Evolutionary conservation across 441 rosid genomes (phyloP), one percentile per base, ranked within the genome.

Genomic region (Melastoma candidum): DNA sequence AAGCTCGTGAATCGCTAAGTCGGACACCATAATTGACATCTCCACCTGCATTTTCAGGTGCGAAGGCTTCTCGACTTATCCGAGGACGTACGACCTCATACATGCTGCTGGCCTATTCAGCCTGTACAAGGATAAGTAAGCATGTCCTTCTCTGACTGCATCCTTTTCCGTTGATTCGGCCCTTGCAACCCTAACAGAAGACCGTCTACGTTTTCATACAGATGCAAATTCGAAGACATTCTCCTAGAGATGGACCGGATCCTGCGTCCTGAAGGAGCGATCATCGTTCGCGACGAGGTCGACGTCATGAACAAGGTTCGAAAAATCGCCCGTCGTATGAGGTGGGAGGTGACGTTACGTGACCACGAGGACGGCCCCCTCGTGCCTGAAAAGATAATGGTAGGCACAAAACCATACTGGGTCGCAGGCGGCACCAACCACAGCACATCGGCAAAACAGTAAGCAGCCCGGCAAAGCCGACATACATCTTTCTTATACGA

Each of bases 311-410:
- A 78, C 67, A 71, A 81, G 61, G 85, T 89, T 13, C 78, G 70
- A 57, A 86, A 70, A 58, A 82, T 93, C 0, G 71, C 77, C 0
- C 55, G 64, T 60, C 88, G 93, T 63, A 89, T 93, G 90, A 83
- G 93, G 65, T 93, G 99, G 99, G 87, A 89, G 49, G 68, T 84
- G 41, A 89, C 83, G 68, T 50, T 89, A 75, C 60, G 77, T 73
- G 99, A 93, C 70, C 95, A 89, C 2, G 99, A 93, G 72, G 99
- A 93, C 22, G 97, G 98, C 10, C 98, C 98, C 32, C 86, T 93
- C 0, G 87, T 84, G 12, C 79, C 96, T 0, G 89, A 81, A 71
- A 89, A 93, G 70, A 80, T 89, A 52, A 69, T 93, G 27, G 76
- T 78, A 44, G 97, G 82, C 51, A 71, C 71, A 47, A 93, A 93